phyloP scores from a whole-genome alignment of 805 yeast species.

The Tetrapisispora pingtungensis region DNA sequence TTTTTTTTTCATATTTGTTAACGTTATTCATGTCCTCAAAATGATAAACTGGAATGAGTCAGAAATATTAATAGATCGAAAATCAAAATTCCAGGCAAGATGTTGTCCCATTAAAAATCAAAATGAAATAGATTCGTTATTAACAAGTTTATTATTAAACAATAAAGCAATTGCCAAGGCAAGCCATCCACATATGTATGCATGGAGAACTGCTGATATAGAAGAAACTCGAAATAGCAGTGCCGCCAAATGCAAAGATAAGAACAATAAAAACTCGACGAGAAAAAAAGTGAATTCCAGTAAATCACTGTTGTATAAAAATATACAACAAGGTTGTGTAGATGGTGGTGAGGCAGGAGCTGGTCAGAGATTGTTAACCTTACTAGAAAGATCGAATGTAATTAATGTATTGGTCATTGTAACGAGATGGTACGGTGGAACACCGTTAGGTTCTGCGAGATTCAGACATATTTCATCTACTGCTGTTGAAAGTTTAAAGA shows the following conservation, averaged over 20 bases:
- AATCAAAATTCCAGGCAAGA: conserved; percentile 62
- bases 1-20: not conserved
- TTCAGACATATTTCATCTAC: conserved; percentile 56
- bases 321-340: conserved; percentile 44
- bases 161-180: conserved; percentile 48
- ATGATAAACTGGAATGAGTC: conserved; percentile 34
- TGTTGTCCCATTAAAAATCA: conserved; percentile 33
- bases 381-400: conserved; percentile 40
- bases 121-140: conserved; percentile 34
- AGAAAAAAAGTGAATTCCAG: not conserved
- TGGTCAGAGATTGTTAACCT: conserved; percentile 47
- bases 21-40: not conserved
- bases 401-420: conserved; percentile 56
- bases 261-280: conserved; percentile 5
- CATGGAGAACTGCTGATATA: conserved; percentile 49
- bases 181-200: conserved; percentile 63
- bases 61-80: conserved; percentile 35
- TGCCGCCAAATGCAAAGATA: not conserved
- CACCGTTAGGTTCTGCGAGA: conserved; percentile 59
- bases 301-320: conserved; percentile 1
- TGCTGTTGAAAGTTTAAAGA: conserved; percentile 40
- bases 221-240: conserved; percentile 2
- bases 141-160: conserved; percentile 33
- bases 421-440: conserved; percentile 77
- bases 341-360: conserved; percentile 75